Conservation (phyloP, 2,329 filamentous ascomycete species). For the Monosporascus sp. region DNA sequence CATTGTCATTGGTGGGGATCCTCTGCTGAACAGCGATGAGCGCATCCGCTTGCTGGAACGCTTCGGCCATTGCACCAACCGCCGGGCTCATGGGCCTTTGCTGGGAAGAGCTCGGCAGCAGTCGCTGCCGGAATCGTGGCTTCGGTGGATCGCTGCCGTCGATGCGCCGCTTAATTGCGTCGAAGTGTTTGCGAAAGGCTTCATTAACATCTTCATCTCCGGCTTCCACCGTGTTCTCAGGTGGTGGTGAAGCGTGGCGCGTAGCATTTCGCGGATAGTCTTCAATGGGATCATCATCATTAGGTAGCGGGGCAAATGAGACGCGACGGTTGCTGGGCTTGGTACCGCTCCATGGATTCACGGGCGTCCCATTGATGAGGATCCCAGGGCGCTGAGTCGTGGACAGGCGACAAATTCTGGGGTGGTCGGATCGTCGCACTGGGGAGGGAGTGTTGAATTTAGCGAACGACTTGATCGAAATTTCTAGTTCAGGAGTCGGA, state of each 20-base stretch:
- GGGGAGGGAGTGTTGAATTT: slow-evolving; percentile 49
- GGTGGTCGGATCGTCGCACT: slow-evolving; percentile 21
- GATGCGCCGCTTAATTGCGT: slow-evolving; percentile 34
- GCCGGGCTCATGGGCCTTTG: slow-evolving; percentile 33
- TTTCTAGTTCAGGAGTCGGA: slow-evolving; percentile 40
- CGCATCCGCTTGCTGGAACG: slow-evolving; percentile 42
- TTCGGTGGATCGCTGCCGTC: slow-evolving; percentile 12
- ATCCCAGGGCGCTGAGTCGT: slow-evolving; percentile 14
- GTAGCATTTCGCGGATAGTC: slow-evolving; percentile 4
- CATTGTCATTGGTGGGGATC: background rate
- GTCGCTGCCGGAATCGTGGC: slow-evolving; percentile 20
- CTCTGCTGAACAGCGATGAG: background rate
- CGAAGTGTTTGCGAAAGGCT: slow-evolving; percentile 45
- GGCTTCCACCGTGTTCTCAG: slow-evolving; percentile 27
- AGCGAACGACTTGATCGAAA: slow-evolving; percentile 47
- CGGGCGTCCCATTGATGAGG: slow-evolving; percentile 10
- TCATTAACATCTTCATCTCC: slow-evolving; percentile 27
- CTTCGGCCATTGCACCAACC: slow-evolving; percentile 43
- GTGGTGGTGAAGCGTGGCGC: slow-evolving; percentile 39
- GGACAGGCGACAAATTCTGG: slow-evolving; percentile 4
- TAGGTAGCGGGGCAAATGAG: slow-evolving; percentile 28
- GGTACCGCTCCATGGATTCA: slow-evolving; percentile 11
- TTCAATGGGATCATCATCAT: slow-evolving; percentile 18
- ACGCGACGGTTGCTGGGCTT: slow-evolving; percentile 23
- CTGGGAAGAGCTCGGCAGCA: slow-evolving; percentile 40